These are phyloP conservation scores for Royoungia palumana DNA, from an alignment of 768 basidiomycete species.

Conservation along the genomic window DNA sequence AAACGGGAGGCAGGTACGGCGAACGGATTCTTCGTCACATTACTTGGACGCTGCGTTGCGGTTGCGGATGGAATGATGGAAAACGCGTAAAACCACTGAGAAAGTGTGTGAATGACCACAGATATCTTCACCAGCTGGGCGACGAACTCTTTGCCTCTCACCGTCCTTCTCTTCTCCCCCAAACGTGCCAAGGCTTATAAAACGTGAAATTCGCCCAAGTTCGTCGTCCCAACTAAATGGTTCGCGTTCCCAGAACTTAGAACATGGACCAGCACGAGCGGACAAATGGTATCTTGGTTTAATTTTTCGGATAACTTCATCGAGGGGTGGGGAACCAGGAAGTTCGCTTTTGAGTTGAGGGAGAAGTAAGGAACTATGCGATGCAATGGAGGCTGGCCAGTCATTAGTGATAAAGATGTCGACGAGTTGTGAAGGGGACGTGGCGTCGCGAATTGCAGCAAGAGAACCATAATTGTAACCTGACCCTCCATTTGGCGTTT, in stretches of 20 bases:
- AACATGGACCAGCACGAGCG: slow-evolving; percentile 55
- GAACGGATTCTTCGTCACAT: slow-evolving; percentile 73
- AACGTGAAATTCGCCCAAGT: slow-evolving; percentile 59
- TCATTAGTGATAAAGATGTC: slow-evolving; percentile 81
- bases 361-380: slow-evolving; percentile 54
- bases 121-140: background rate
- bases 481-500: slow-evolving; percentile 40
- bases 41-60: slow-evolving; percentile 47
- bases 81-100: slow-evolving; percentile 97
- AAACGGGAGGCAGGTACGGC: slow-evolving; percentile 35
- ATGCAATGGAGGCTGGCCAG: slow-evolving; percentile 67
- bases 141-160: slow-evolving; percentile 83
- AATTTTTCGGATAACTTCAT: slow-evolving; percentile 59
- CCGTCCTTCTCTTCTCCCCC: slow-evolving; percentile 54
- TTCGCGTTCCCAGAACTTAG: slow-evolving; percentile 93
- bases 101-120: slow-evolving; percentile 7
- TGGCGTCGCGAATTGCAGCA: slow-evolving; percentile 60
- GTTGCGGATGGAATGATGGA: slow-evolving; percentile 61
- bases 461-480: slow-evolving; percentile 59
- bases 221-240: slow-evolving; percentile 85
- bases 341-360: slow-evolving; percentile 42
- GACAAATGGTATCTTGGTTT: slow-evolving; percentile 91
- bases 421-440: slow-evolving; percentile 60
- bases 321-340: slow-evolving; percentile 53
- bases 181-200: slow-evolving; percentile 87